phyloP scores from a whole-genome alignment of 192 early-diverging fungal species.

The Backusella morwellensis region DNA sequence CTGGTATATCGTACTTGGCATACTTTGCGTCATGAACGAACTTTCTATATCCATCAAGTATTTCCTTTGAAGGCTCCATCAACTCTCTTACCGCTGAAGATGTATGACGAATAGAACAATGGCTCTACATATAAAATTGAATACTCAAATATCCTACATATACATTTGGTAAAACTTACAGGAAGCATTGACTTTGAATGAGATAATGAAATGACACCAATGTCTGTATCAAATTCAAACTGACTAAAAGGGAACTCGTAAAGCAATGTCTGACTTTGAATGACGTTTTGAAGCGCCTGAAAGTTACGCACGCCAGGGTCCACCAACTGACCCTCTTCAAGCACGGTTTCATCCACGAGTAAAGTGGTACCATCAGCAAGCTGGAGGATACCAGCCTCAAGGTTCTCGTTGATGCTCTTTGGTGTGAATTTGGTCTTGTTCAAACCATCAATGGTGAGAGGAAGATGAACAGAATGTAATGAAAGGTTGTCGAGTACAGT shows the following conservation, averaged over 20 bases:
- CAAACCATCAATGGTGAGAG: slow-evolving; percentile 59
- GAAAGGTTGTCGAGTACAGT: slow-evolving; percentile 46
- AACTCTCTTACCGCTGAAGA: slow-evolving; percentile 42
- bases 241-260: slow-evolving; percentile 72
- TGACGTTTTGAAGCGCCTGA: slow-evolving; percentile 59
- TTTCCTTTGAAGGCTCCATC: slow-evolving; percentile 42
- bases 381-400: slow-evolving; percentile 65
- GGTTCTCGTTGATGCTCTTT: slow-evolving; percentile 49
- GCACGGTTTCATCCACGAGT: slow-evolving; percentile 68
- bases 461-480: slow-evolving; percentile 56
- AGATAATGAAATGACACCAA: slow-evolving; percentile 64
- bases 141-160: neutral
- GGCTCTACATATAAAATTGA: slow-evolving; percentile 11
- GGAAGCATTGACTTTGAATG: slow-evolving; percentile 68
- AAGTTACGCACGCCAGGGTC: slow-evolving; percentile 71
- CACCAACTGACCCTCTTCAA: slow-evolving; percentile 65
- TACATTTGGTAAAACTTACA: slow-evolving; percentile 28
- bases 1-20: slow-evolving; percentile 57
- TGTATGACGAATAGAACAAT: slow-evolving; percentile 20
- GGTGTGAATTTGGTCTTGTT: slow-evolving; percentile 61
- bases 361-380: slow-evolving; percentile 55
- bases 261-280: slow-evolving; percentile 58
- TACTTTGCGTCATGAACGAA: slow-evolving; percentile 54
- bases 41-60: slow-evolving; percentile 47
- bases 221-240: slow-evolving; percentile 67